Evolutionary conservation across 805 yeast species (phyloP), one percentile per base, ranked within the genome.

Genomic region (Isabelozyma pseudorhagii): DNA sequence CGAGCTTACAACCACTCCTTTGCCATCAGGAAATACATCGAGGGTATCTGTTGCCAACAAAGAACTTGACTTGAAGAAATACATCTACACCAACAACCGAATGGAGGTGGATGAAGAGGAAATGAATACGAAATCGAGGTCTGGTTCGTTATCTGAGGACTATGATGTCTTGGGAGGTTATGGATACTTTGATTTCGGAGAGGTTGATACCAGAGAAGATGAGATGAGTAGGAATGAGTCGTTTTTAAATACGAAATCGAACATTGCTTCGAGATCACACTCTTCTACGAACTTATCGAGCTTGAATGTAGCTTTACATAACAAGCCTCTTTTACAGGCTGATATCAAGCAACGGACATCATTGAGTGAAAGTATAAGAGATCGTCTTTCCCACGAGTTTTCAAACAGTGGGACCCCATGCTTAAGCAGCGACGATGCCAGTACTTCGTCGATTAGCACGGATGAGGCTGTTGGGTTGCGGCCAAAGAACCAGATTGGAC

Each of bases 101-200:
- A 61, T 50, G 56, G 73, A 64, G 46, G 69, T 62, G 38, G 34
- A 8, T 34, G 56, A 5, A 51, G 52, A 42, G 52, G 52, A 29
- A 40, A 73, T 52, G 59, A 74, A 50, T 63, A 62, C 49, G 71
- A 66, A 48, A 13, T 31, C 45, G n/a, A 38, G 42, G 11, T 31
- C 45, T 8, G 5, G 38, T 11, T 42, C 45, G 10, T 27, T 31
- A 17, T 11, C 50, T 25, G 62, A 59, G 36, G 67, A 65, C 34
- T 71, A 58, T 51, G 63, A 63, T 48, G 57, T 80, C 49, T 71
- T 90, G 39, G 93, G 96, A 42, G 97, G 97, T 2, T 91, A 91
- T 65, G 96, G 92, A 38, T 87, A 88, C 65, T 88, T 88, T 63
- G 94, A 87, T 57, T 75, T 84, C 53, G 89, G 86, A 9, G 79